Conservation (phyloP, 768 basidiomycete species). For the Tricholoma bakamatsutake region DNA sequence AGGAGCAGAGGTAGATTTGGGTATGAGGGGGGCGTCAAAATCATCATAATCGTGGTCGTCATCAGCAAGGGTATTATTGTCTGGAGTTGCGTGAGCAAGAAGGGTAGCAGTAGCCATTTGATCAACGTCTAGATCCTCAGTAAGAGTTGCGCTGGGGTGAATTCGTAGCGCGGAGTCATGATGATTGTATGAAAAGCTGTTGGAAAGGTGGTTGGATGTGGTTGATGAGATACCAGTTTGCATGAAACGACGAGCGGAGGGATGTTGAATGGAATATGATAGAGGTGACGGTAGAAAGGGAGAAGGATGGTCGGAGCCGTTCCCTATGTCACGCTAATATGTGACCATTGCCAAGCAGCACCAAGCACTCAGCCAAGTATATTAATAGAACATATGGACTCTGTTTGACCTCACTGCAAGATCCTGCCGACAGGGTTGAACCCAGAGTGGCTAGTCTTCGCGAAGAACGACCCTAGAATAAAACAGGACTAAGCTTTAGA, state of each 20-base stretch:
- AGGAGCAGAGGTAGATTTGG: slow-evolving; percentile 8
- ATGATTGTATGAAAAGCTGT: background rate
- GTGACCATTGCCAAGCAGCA: background rate
- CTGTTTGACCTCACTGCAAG: too few species aligned
- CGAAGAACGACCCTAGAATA: too few species aligned
- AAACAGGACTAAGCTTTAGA: too few species aligned
- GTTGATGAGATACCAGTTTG: slow-evolving; percentile 1
- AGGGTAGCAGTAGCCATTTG: slow-evolving; percentile 19
- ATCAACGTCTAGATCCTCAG: slow-evolving; percentile 17
- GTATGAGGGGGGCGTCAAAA: background rate
- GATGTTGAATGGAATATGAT: background rate
- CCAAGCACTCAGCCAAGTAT: background rate
- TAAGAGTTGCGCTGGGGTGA: background rate
- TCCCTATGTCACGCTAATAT: background rate
- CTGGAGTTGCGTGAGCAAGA: slow-evolving; percentile 3
- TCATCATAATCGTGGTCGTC: background rate
- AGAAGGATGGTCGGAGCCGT: slow-evolving; percentile 1
- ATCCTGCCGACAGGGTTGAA: too few species aligned
- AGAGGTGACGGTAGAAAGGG: slow-evolving; percentile 1
- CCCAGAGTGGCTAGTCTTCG: too few species aligned
- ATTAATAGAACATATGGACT: background rate
- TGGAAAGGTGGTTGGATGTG: background rate
- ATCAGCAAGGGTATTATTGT: background rate
- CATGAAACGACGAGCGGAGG: background rate
- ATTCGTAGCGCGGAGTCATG: slow-evolving; percentile 1